Conservation (phyloP, 345 rosid species). For the Eucalyptus marginata region DNA sequence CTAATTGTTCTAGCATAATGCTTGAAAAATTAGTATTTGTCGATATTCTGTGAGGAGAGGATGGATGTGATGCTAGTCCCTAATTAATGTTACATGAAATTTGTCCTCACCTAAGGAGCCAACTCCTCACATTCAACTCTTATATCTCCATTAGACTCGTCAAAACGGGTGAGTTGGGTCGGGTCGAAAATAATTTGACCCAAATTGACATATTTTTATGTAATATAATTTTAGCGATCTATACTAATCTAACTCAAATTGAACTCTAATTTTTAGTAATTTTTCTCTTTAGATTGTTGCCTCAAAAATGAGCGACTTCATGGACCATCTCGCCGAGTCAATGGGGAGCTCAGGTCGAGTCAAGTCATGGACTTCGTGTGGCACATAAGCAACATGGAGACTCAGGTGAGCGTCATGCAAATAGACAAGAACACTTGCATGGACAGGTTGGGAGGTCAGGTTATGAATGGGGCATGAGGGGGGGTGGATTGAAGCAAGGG, state of each 20-base stretch:
- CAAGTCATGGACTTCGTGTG: neutral
- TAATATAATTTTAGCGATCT: neutral
- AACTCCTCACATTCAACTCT: neutral
- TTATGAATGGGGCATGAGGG: neutral
- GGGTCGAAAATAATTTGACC: accelerated
- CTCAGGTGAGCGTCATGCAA: accelerated
- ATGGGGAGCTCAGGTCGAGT: neutral
- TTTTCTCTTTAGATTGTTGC: neutral
- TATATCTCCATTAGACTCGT: accelerated
- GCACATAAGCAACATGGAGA: neutral
- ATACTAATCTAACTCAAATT: neutral
- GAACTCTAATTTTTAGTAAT: neutral
- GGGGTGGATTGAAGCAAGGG: neutral
- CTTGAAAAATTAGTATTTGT: neutral
- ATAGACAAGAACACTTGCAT: neutral
- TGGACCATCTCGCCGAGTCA: neutral
- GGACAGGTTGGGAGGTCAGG: neutral
- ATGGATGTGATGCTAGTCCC: neutral
- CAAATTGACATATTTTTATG: neutral
- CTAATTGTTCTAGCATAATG: neutral
- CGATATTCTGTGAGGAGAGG: neutral
- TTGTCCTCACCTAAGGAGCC: neutral
- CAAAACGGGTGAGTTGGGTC: accelerated
- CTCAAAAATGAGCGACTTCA: accelerated
- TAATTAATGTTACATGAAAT: neutral